These are phyloP conservation scores for Yarrowia osloensis DNA, from an alignment of 805 yeast species.

Conservation along the genomic window DNA sequence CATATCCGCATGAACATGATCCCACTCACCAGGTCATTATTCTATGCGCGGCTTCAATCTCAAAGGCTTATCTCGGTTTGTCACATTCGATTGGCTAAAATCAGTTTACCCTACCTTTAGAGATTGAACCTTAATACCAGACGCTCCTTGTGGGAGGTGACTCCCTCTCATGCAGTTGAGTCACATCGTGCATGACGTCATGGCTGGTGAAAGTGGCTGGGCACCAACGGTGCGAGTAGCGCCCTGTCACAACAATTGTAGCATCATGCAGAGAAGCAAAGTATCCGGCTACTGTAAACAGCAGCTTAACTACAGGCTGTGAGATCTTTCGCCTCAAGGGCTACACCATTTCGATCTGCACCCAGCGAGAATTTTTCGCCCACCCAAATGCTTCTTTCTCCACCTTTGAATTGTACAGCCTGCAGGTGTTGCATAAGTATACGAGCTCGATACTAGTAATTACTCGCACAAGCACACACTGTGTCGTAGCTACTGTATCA, in stretches of 20 bases:
- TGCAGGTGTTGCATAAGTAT: too few species aligned
- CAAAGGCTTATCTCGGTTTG: neutral
- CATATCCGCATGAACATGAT: neutral
- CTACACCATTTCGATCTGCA: neutral
- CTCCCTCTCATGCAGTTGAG: neutral
- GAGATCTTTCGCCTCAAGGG: neutral
- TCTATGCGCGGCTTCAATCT: neutral
- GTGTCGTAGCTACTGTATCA: too few species aligned
- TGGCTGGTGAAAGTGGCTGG: neutral
- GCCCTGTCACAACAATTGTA: too few species aligned
- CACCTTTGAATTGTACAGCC: too few species aligned
- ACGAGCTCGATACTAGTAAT: too few species aligned
- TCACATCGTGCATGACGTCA: conserved; percentile 8
- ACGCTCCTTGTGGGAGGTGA: neutral
- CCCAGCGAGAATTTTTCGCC: neutral
- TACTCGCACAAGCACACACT: too few species aligned
- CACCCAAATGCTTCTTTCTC: too few species aligned
- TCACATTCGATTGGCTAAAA: neutral
- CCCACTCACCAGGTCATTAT: neutral
- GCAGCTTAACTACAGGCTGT: neutral
- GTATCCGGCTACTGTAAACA: neutral
- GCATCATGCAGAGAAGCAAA: neutral
- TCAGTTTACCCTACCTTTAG: neutral
- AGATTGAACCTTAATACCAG: neutral
- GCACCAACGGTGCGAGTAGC: neutral